Conservation (phyloP, 192 early-diverging fungal species). For the Coemansia sp. region DNA sequence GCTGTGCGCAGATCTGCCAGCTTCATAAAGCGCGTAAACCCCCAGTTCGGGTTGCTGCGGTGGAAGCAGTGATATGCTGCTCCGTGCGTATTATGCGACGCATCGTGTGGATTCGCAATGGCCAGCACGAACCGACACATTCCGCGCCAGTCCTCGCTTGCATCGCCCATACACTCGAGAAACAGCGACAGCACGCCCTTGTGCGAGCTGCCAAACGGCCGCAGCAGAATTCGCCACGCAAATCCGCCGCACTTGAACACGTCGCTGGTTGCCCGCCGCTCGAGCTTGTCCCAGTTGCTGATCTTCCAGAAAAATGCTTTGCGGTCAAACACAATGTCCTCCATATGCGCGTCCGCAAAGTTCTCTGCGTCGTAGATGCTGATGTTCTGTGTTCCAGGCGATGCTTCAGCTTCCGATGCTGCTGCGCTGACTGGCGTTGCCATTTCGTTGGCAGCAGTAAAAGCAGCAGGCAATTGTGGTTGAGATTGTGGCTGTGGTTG, state of each 20-base stretch:
- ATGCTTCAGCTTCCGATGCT: neutral
- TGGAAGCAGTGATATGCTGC: slow-evolving; percentile 86
- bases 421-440: slow-evolving; percentile 24
- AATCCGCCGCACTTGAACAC: slow-evolving; percentile 52
- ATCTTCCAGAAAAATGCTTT: slow-evolving; percentile 55
- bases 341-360: slow-evolving; percentile 47
- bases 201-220: slow-evolving; percentile 84
- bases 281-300: slow-evolving; percentile 50
- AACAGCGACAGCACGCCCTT: slow-evolving; percentile 80
- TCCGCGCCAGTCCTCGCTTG: slow-evolving; percentile 68
- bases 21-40: slow-evolving; percentile 83
- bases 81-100: slow-evolving; percentile 62
- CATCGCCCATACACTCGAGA: slow-evolving; percentile 78
- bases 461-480: slow-evolving; percentile 12
- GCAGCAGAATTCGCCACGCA: slow-evolving; percentile 81
- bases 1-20: slow-evolving; percentile 56
- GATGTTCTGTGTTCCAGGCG: slow-evolving; percentile 23
- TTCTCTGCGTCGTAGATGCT: slow-evolving; percentile 51
- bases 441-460: neutral
- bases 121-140: slow-evolving; percentile 86
- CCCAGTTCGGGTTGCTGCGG: slow-evolving; percentile 89
- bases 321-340: slow-evolving; percentile 50
- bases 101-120: slow-evolving; percentile 75
- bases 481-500: neutral
- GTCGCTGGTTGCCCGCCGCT: slow-evolving; percentile 47